Evolutionary conservation across 2,329 filamentous ascomycete species (phyloP), one percentile per base, ranked within the genome.

Genomic region (Stagonosporopsis chrysanthemi): DNA sequence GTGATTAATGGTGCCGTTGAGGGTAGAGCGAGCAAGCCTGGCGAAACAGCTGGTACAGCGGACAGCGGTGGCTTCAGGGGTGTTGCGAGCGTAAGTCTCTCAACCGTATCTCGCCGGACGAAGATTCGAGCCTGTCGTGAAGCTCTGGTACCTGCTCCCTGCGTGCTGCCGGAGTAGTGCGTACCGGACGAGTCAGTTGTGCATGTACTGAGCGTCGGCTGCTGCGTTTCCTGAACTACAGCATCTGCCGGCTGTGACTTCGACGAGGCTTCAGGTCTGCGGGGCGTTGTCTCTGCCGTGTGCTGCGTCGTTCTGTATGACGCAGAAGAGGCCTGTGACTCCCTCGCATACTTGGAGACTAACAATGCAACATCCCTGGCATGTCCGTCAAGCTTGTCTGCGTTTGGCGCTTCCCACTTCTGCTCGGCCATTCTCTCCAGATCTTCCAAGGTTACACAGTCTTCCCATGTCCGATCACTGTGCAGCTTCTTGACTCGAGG

Each of bases 401-500:
- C 58, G 39, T 70, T 58, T 9, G 71, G 72, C 2, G 67, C 54
- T 5, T 67, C 60, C 67, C 67, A 74, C 39, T 88, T 86, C 28
- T 84, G 78, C 28, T 80, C 74, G 0, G 90, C 91, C 69, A 90
- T 80, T 6, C 81, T 71, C 64, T 93, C 89, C 3, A 97, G 79
- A 50, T 92, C 87, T 0, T 83, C 75, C 61, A 93, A 91, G 0
- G 87, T 86, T 17, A 91, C 78, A 0, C 87, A 83, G 56, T 96
- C 90, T 22, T 82, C 79, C 70, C 85, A 90, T 2, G 84, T 84
- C 23, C 92, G 83, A 71, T 97, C 92, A 58, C 83, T 84, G 66
- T 96, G 91, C 9, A 96, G 81, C 68, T 94, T 96, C 54, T 86
- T 82, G 3, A 94, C 85, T 2, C 84, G 81, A 1, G 92, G 90